These are phyloP conservation scores for Stephania cephalantha DNA, from an alignment of 164 flowering plant genomes.

Conservation along the genomic window DNA sequence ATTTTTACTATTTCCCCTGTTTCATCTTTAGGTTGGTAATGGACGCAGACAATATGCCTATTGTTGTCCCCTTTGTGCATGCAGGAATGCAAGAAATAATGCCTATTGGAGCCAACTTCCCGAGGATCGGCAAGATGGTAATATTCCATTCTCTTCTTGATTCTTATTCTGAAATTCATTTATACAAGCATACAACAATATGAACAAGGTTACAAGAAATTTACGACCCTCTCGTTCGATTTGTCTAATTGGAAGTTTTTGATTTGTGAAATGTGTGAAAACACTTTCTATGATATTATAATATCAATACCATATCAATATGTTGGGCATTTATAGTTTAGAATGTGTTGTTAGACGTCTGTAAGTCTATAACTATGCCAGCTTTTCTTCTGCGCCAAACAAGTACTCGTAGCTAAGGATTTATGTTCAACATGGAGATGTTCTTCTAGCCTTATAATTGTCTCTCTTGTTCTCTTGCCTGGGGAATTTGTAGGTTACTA, in stretches of 20 bases:
- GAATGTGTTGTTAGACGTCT: too few relatives aligned
- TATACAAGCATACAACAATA: neutral
- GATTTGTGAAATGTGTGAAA: too few relatives aligned
- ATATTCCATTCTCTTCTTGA: neutral
- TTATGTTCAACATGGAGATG: too few relatives aligned
- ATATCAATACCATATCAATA: too few relatives aligned
- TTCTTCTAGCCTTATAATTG: too few relatives aligned
- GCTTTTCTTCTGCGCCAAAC: too few relatives aligned
- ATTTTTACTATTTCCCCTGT: neutral
- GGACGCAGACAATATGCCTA: conserved; percentile 68
- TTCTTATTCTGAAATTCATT: neutral
- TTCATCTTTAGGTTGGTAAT: conserved; percentile 55
- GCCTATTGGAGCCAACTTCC: conserved; percentile 85
- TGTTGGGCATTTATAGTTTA: too few relatives aligned
- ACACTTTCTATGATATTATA: too few relatives aligned
- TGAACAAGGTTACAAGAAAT: conserved; percentile 1
- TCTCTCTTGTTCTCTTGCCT: neutral
- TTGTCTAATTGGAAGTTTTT: too few relatives aligned
- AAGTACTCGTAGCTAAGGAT: too few relatives aligned
- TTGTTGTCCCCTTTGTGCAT: conserved; percentile 89
- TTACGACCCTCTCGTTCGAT: neutral
- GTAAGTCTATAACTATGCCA: too few relatives aligned
- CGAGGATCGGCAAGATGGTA: conserved; percentile 87
- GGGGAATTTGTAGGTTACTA: conserved; percentile 12
- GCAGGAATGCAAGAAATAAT: conserved; percentile 93